A percentile compares a stretch with the other conserved stretches of the same genome.
phyloP scores from a whole-genome alignment of 2,329 filamentous ascomycete genomes.

The Seiridium cupressi region DNA sequence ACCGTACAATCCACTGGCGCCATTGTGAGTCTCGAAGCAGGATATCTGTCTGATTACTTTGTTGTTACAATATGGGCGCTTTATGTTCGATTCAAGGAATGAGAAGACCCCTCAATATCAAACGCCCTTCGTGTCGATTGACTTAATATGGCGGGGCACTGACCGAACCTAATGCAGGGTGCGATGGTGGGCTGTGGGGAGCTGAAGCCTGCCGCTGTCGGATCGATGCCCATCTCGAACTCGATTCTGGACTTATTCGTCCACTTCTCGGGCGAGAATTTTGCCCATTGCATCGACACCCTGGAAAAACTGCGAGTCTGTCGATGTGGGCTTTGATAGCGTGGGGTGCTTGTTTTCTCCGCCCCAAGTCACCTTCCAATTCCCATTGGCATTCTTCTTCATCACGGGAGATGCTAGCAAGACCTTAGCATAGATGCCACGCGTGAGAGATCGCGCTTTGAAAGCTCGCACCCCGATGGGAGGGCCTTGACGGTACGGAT shows the following conservation, averaged over 20 bases:
- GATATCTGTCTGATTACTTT: neutral
- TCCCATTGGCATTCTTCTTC: conserved; percentile 26
- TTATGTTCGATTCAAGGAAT: neutral
- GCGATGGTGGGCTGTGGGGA: too few relatives aligned
- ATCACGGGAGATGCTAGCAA: conserved; percentile 33
- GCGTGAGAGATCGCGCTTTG: conserved; percentile 40
- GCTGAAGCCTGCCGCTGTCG: too few relatives aligned
- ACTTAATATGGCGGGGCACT: neutral
- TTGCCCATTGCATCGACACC: conserved; percentile 34
- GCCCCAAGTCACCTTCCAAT: conserved; percentile 40
- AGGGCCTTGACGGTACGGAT: conserved; percentile 30
- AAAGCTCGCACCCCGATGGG: conserved; percentile 31
- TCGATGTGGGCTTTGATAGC: conserved; percentile 27
- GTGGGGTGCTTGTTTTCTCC: conserved; percentile 29
- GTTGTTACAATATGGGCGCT: too few relatives aligned
- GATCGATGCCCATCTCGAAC: too few relatives aligned
- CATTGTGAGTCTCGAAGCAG: conserved; percentile 22
- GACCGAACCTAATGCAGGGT: neutral
- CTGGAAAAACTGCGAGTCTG: conserved; percentile 46
- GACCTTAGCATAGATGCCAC: conserved; percentile 38
- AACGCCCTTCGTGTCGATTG: conserved; percentile 2
- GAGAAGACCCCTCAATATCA: neutral
- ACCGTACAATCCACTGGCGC: conserved; percentile 34
- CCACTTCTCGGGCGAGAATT: neutral
- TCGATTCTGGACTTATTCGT: too few relatives aligned